A percentile compares a stretch with the other conserved stretches of the same genome.
phyloP scores from a whole-genome alignment of 441 rosid species.

The Euphorbia schlechtendalii region DNA sequence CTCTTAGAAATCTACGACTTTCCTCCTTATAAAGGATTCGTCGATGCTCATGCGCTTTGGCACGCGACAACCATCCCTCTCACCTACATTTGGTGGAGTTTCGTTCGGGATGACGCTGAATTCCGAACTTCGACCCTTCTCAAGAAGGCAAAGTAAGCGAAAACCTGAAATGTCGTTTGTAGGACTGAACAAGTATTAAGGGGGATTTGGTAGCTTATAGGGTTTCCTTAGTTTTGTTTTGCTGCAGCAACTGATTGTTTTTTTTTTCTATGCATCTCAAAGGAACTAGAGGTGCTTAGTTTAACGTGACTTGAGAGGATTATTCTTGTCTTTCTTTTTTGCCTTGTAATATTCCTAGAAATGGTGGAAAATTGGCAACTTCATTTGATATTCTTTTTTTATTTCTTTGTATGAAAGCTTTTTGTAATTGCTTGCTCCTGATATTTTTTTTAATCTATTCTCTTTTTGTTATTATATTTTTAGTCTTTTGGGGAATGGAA shows the following conservation, averaged over 20 bases:
- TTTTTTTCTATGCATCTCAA: background rate
- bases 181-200: background rate
- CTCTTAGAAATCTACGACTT: constrained; percentile 85
- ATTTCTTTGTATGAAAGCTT: background rate
- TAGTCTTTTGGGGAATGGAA: background rate
- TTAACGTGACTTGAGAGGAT: background rate
- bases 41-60: constrained; percentile 89
- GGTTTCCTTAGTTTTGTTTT: background rate
- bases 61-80: constrained; percentile 74
- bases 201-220: background rate
- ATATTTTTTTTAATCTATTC: too few relatives aligned
- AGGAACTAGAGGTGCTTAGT: constrained; percentile 2
- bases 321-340: background rate
- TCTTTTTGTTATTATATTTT: background rate
- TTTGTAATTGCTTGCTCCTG: background rate
- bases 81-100: constrained; percentile 92
- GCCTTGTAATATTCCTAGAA: background rate
- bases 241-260: background rate
- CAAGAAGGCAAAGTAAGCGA: constrained; percentile 45
- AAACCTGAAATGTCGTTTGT: background rate
- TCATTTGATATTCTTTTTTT: background rate
- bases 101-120: constrained; percentile 72
- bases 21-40: constrained; percentile 64
- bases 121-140: constrained; percentile 44
- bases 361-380: background rate